Evolutionary conservation across 805 yeast genomes (phyloP).

Genomic region (Isabelozyma rhagii): DNA sequence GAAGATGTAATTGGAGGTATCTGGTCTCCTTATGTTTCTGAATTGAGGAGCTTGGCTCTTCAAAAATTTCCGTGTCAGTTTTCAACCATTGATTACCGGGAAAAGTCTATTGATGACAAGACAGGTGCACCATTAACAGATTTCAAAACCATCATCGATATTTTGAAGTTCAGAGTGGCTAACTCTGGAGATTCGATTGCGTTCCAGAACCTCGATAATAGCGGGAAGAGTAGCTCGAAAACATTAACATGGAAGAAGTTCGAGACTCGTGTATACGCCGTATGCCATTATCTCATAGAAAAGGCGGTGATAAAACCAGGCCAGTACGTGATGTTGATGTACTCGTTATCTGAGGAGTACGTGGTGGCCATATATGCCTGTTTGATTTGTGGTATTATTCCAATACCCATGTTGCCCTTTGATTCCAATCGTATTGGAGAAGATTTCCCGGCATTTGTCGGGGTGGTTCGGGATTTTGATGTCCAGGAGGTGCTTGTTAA

Average conservation of each 20-base stretch:
- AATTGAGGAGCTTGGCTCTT: slow-evolving; percentile 58
- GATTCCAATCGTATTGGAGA: slow-evolving; percentile 66
- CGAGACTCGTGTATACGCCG: slow-evolving; percentile 72
- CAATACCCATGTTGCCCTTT: slow-evolving; percentile 73
- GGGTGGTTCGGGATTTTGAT: slow-evolving; percentile 66
- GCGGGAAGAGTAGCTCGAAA: slow-evolving; percentile 32
- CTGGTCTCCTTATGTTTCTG: slow-evolving; percentile 77
- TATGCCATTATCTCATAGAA: slow-evolving; percentile 64
- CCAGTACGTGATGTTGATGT: slow-evolving; percentile 74
- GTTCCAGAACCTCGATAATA: slow-evolving; percentile 43
- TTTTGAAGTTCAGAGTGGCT: slow-evolving; percentile 74
- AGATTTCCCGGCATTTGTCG: slow-evolving; percentile 65
- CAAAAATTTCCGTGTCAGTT: slow-evolving; percentile 68
- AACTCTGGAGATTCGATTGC: slow-evolving; percentile 81
- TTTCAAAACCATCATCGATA: slow-evolving; percentile 66
- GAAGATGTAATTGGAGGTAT: slow-evolving; percentile 77
- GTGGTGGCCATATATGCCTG: slow-evolving; percentile 84
- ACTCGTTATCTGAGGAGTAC: slow-evolving; percentile 84
- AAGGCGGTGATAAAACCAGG: slow-evolving; percentile 67
- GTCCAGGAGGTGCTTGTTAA: slow-evolving; percentile 75
- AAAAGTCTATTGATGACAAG: slow-evolving; percentile 72
- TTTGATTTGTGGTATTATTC: slow-evolving; percentile 72
- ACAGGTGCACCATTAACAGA: slow-evolving; percentile 72
- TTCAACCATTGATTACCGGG: slow-evolving; percentile 78
- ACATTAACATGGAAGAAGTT: slow-evolving; percentile 72